Base-by-base conservation (phyloP, 306 rosid species). In the Nissolia schottii region DNA sequence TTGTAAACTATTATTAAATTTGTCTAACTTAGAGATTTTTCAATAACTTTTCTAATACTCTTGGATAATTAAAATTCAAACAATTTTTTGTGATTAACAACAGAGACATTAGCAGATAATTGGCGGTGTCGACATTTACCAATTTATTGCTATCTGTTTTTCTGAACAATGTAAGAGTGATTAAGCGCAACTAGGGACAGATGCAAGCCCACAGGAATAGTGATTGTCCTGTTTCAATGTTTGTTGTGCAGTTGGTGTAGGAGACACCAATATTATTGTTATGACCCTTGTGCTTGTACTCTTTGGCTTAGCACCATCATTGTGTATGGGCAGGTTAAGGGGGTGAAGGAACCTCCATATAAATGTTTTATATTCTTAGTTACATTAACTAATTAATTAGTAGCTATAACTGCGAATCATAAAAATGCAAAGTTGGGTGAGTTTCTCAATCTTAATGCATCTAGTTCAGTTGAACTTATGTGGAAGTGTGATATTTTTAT, bases 301-400 rank as follows among this genome's bases (percentile, higher is more conserved):
- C 3, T 45, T n/a, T 77, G 37, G 48, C 11, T n/a, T n/a, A 18
- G 19, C 71, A 63, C 15, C 34, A 50, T 37, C 77, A 32, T 71
- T 53, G 23, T n/a, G 25, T 6, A 25, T 35, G 63, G 3, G 40
- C 45, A 28, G 48, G 48, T 34, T 60, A 32, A 49, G n/a, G 64
- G 20, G 48, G 48, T 34, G 73, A 32, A 49, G n/a, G 64, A 64
- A 51, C 41, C 66, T 54, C 67, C 66, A 5, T n/a, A 49, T 75
- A 49, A n/a, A n/a, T n/a, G n/a, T n/a, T 75, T 54, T 50, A 34
- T 60, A 24, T 34, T 43, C 11, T 58, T 19, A 55, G n/a, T 9
- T 32, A 32, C 38, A 29, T 29, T 18, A 11, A n/a, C n/a, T n/a
- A n/a, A n/a, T n/a, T n/a, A n/a, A n/a, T n/a, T n/a, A n/a, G n/a